Base-by-base conservation (phyloP, 1,139 yeast species). In the Lodderomyces jiufengensis region DNA sequence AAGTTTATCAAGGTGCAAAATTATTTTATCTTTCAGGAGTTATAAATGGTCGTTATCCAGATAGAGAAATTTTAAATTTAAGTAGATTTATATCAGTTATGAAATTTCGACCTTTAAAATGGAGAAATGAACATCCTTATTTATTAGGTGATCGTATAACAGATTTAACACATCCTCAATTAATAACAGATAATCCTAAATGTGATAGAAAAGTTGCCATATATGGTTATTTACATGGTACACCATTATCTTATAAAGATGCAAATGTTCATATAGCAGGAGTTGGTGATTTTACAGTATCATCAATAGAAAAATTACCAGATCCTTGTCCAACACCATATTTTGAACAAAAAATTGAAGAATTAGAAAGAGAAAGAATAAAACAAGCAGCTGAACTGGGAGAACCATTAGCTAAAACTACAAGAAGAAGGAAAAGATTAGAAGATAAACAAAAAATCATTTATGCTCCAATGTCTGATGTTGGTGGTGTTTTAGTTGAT, bases 311-410 rank as follows among this genome's bases (percentile, higher is more conserved):
- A 57, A 83, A 88, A 50, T 68, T 94, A 36, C 97, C 97, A 2
- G 99, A 94, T 65, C 99, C 99, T 12, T 94, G 98, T 59, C 98
- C 99, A 29, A 92, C 98, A 1, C 99, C 99, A 3, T 84, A 77
- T 53, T 87, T 72, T 50, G 95, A 88, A 54, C 95, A 88, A 55
- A 82, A 75, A 51, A 66, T 87, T 26, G 97, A 88, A 47, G 95
- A 85, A 33, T 59, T 76, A 25, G 90, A 81, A 59, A 70, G 90
- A 51, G 87, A 82, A 49, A 76, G 70, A 45, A 78, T 77, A 9
- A 80, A 82, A 55, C 73, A 70, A 32, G 80, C 80, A 3, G 76
- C 78, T n/a, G 78, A 58, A 34, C 66, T 72, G 2, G 88, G 87
- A 9, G 78, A 75, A 46, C 57, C 58, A 3, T 51, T 72, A 3